A percentile compares a stretch with the other conserved stretches of the same genome.
phyloP scores from a whole-genome alignment of 169 alveolate genomes.

The Plasmodium vinckei region DNA sequence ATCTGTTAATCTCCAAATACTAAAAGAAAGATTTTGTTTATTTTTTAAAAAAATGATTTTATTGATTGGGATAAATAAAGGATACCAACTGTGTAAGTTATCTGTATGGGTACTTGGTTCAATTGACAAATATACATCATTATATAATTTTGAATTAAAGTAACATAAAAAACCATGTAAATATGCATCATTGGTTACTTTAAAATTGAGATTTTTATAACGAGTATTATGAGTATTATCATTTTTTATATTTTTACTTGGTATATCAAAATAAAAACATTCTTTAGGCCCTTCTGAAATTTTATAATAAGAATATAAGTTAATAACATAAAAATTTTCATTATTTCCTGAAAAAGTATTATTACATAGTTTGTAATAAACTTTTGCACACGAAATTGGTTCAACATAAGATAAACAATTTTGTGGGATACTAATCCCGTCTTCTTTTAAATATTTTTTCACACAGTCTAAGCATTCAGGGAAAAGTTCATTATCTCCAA shows the following conservation, averaged over 20 bases:
- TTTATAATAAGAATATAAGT: slow-evolving; percentile 71
- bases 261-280: slow-evolving; percentile 27
- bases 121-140: slow-evolving; percentile 79
- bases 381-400: slow-evolving; percentile 84
- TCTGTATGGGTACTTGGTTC: slow-evolving; percentile 79
- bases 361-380: slow-evolving; percentile 79
- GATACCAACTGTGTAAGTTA: slow-evolving; percentile 84
- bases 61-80: slow-evolving; percentile 83
- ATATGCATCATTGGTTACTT: slow-evolving; percentile 75
- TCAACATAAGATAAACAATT: slow-evolving; percentile 80
- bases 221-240: slow-evolving; percentile 79
- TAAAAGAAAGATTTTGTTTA: slow-evolving; percentile 76
- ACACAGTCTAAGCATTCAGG: slow-evolving; percentile 87
- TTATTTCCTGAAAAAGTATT: slow-evolving; percentile 75
- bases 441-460: slow-evolving; percentile 73
- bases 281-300: slow-evolving; percentile 78
- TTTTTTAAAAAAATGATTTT: slow-evolving; percentile 77
- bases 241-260: slow-evolving; percentile 7
- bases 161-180: slow-evolving; percentile 86
- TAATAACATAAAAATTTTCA: slow-evolving; percentile 70
- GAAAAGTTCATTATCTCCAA: slow-evolving; percentile 86
- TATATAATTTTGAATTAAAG: slow-evolving; percentile 79
- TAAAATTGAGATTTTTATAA: slow-evolving; percentile 76
- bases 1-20: slow-evolving; percentile 84
- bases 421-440: slow-evolving; percentile 80